These are phyloP conservation scores for Spergularia marina DNA, from an alignment of 148 eudicot species.

Conservation along the genomic window DNA sequence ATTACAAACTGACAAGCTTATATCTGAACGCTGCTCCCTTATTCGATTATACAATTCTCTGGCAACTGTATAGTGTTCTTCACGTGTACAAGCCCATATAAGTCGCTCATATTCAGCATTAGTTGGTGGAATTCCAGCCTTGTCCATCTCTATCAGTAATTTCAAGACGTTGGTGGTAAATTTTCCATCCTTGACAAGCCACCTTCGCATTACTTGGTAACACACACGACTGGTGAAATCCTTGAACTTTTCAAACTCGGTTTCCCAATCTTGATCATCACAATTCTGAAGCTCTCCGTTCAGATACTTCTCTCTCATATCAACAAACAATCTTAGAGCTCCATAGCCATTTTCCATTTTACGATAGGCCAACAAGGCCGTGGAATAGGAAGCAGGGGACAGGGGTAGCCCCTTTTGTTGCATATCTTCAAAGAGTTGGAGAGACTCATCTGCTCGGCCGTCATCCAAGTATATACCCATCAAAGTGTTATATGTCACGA, in stretches of 20 bases:
- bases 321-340: constrained; percentile 56
- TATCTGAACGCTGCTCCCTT: constrained; percentile 54
- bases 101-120: constrained; percentile 68
- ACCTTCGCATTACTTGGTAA: constrained; percentile 77
- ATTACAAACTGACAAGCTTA: constrained; percentile 88
- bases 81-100: constrained; percentile 86
- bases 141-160: constrained; percentile 69
- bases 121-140: constrained; percentile 48
- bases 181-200: constrained; percentile 70
- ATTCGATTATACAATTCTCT: constrained; percentile 75
- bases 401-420: constrained; percentile 57
- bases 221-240: constrained; percentile 67
- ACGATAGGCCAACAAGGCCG: constrained; percentile 67
- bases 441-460: constrained; percentile 56
- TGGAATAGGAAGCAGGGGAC: constrained; percentile 82
- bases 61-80: constrained; percentile 68
- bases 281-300: constrained; percentile 47
- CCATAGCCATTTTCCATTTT: constrained; percentile 84
- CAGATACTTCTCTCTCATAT: constrained; percentile 43
- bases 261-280: constrained; percentile 56
- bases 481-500: constrained; percentile 80
- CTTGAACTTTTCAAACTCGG: constrained; percentile 56
- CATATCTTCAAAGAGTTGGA: constrained; percentile 57
- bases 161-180: constrained; percentile 55
- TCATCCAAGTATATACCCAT: constrained; percentile 70